Evolutionary conservation across 1,139 yeast species (phyloP).

Genomic region (Blastobotrys aristatus): DNA sequence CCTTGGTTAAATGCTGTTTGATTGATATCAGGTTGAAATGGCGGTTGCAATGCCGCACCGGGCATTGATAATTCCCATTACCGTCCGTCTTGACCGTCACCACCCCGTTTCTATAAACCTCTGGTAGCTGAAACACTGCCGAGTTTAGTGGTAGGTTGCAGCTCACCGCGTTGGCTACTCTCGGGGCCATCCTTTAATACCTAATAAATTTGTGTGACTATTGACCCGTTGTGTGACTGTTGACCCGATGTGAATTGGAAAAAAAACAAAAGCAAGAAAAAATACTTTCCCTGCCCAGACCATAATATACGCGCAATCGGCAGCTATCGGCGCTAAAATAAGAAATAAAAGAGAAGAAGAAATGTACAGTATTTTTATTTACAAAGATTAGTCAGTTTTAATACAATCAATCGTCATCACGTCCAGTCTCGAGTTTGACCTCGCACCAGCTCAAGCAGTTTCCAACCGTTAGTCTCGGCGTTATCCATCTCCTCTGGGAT

Average conservation of each 20-base stretch:
- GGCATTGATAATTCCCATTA: background rate
- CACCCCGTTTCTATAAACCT: background rate
- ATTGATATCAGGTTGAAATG: background rate
- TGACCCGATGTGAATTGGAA: too few species aligned
- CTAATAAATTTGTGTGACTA: too few species aligned
- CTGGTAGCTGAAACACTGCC: background rate
- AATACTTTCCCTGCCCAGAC: too few species aligned
- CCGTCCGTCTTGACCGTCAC: background rate
- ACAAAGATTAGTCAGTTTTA: too few species aligned
- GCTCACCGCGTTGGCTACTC: too few species aligned
- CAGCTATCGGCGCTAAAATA: too few species aligned
- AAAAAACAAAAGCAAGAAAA: background rate
- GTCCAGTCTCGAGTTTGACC: slow-evolving; percentile 91
- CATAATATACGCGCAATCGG: too few species aligned
- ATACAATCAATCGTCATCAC: too few species aligned
- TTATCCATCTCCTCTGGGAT: slow-evolving; percentile 88
- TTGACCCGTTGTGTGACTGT: too few species aligned
- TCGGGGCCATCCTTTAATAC: background rate
- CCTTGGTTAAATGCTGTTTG: background rate
- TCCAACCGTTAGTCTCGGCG: slow-evolving; percentile 95
- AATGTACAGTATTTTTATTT: background rate
- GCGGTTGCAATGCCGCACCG: background rate
- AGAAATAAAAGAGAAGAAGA: background rate
- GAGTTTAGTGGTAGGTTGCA: background rate
- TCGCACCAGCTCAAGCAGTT: slow-evolving; percentile 88